Evolutionary conservation across 2,329 filamentous ascomycete species (phyloP), one percentile per base, ranked within the genome.

Genomic region (Botryotinia narcissicola): DNA sequence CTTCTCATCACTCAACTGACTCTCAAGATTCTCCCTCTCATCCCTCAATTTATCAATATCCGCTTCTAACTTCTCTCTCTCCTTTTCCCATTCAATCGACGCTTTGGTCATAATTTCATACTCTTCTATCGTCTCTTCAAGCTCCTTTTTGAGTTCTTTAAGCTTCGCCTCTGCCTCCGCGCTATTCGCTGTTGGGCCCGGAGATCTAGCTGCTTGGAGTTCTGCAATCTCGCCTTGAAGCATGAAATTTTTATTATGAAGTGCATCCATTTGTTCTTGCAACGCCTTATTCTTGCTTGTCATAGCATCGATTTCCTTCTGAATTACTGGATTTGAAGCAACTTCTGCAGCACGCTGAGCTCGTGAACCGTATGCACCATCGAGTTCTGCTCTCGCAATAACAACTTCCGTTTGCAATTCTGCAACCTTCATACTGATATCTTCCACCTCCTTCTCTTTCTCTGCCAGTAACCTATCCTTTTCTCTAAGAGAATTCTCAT

Each of bases 381-480:
- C 96, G 40, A 98, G 92, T 82, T 98, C 95, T 71, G 95, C 93
- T 80, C 90, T 89, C 40, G 93, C 94, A 77, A 98, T 91, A n/a
- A 95, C 97, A 60, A 98, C 87, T 84, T 98, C 91, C 3, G 91
- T 93, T 51, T 90, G 90, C 9, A 91, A 84, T 70, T 88, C 86
- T 5, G 91, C 89, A 69, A 92, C 85, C 78, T 92, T 88, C 72
- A 87, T 85, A 79, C 92, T 90, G 54, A 92, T 83, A 10, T 83
- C 82, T n/a, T 84, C 81, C 78, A 87, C 81, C 76, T 88, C 86
- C n/a, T 81, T 80, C 73, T 86, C 85, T 70, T 85, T 80, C 48
- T 82, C 82, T 18, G 80, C 78, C n/a, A 79, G 35, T 40, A 74
- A 73, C 60, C 75, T 73, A 20, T 77, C 74, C 76, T 80, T 76